Percentiles rank a stretch among this genome's conserved stretches.
Evolutionary conservation across 208 protist genomes (phyloP).

Genomic region (Crithidia bombi): DNA sequence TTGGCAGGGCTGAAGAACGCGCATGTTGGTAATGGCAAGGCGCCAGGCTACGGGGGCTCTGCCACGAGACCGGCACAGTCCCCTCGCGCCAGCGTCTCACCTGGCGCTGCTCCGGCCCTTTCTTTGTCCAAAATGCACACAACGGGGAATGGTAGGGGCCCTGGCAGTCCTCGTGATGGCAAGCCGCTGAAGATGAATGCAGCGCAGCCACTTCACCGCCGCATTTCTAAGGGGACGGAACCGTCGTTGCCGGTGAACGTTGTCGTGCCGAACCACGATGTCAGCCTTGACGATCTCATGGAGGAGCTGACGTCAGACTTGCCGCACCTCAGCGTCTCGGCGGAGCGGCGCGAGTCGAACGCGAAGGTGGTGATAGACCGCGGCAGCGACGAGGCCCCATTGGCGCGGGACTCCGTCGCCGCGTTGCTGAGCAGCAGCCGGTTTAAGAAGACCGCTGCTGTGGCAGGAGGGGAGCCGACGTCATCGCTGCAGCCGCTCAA

Average conservation of each 20-base stretch:
- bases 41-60: slow-evolving; percentile 2
- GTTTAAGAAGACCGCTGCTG: slow-evolving; percentile 51
- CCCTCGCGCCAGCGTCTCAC: background rate
- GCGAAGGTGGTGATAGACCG: background rate
- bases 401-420: slow-evolving; percentile 38
- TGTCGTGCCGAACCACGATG: slow-evolving; percentile 24
- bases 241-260: background rate
- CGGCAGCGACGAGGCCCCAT: background rate
- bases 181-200: slow-evolving; percentile 6
- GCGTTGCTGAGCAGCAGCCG: slow-evolving; percentile 67
- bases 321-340: slow-evolving; percentile 45
- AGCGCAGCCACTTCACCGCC: slow-evolving; percentile 7
- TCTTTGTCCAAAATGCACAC: background rate
- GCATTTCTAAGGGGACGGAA: slow-evolving; percentile 17
- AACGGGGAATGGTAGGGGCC: background rate
- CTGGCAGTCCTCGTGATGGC: slow-evolving; percentile 8
- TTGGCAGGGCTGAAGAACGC: slow-evolving; percentile 30
- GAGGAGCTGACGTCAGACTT: slow-evolving; percentile 79
- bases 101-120: background rate
- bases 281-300: slow-evolving; percentile 75
- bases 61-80: slow-evolving; percentile 14
- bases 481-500: slow-evolving; percentile 22
- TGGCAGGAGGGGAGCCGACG: background rate
- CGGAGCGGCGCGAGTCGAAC: slow-evolving; percentile 14
- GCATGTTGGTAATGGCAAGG: slow-evolving; percentile 25